Evolutionary conservation across 495 filamentous ascomycete species (phyloP).

Genomic region (Halenospora varia): DNA sequence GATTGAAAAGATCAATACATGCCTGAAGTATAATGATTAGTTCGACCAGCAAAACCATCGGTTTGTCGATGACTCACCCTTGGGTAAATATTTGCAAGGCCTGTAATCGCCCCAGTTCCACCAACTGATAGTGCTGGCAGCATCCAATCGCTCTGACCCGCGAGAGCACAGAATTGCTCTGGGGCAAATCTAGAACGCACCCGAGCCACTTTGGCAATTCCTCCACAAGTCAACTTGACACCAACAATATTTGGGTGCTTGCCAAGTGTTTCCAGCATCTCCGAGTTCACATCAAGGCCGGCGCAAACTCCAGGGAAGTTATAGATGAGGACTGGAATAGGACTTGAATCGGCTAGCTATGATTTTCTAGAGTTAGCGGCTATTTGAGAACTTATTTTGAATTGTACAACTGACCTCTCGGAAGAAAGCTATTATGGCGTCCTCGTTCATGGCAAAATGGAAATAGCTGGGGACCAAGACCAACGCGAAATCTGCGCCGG

Average conservation of each 20-base stretch:
- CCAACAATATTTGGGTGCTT: slow-evolving; percentile 32
- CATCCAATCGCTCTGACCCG: slow-evolving; percentile 28
- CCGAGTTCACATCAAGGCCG: slow-evolving; percentile 31
- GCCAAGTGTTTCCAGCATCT: slow-evolving; percentile 26
- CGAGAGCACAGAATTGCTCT: slow-evolving; percentile 24
- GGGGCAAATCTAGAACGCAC: slow-evolving; percentile 13
- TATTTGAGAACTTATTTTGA: too few species aligned
- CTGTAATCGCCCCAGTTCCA: slow-evolving; percentile 27
- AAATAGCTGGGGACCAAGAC: slow-evolving; percentile 30
- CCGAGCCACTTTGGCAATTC: slow-evolving; percentile 28
- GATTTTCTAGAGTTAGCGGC: too few species aligned
- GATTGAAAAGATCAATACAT: slow-evolving; percentile 33
- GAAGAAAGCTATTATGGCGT: slow-evolving; percentile 22
- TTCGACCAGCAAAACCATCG: not conserved
- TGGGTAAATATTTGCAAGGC: slow-evolving; percentile 29
- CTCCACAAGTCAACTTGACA: slow-evolving; percentile 35
- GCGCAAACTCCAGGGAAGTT: slow-evolving; percentile 28
- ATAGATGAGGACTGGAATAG: slow-evolving; percentile 30
- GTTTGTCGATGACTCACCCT: slow-evolving; percentile 1
- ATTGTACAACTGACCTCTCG: slow-evolving; percentile 16
- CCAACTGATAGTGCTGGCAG: slow-evolving; percentile 27
- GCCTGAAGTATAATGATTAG: not conserved
- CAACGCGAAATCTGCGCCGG: slow-evolving; percentile 33
- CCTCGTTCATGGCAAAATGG: slow-evolving; percentile 21
- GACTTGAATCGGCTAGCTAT: slow-evolving; percentile 25